Base-by-base conservation (phyloP, 768 basidiomycete genomes). In the Daedaleopsis nitida region DNA sequence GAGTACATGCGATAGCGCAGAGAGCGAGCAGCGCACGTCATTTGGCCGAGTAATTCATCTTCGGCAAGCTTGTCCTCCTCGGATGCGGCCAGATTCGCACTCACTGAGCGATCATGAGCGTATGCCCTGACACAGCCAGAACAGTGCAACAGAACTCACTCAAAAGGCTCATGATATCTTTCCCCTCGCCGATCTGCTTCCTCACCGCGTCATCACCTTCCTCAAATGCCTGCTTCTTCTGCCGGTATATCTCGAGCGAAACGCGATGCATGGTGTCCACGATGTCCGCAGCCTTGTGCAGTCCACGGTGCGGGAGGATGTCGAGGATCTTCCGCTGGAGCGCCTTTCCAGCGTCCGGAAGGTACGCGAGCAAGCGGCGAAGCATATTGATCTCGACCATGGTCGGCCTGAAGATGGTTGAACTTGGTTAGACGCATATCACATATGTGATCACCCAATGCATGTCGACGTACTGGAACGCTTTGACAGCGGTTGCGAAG, bases 1-100 rank as follows among this genome's bases (percentile, higher is more conserved):
- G 17, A 12, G 39, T 42, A 3, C 11, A 10, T 5, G 17, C 39
- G n/a, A 39, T 14, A 35, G 35, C 19, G 35, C 10, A 5, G 39
- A 27, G 43, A 24, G 54, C 45, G 16, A n/a, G 17, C 21, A 24
- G 34, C 55, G 17, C 52, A 57, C 71, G 66, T 66, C 53, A 69
- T 69, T 32, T 79, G 78, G 0, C 68, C 76, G 5, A 75, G 55
- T 0, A 81, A 44, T 59, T 78, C 78, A 19, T 72, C 68, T 9
- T 58, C 50, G n/a, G 57, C 8, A 14, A 58, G 57, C 17, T 49
- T 19, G 27, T 56, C 52, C n/a, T 11, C 21, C 5, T n/a, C 34
- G 14, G 35, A 8, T 3, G 52, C 52, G 7, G 78, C 74, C 14
- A 71, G 66, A 58, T 78, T 49, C 21, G 47, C 47, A n/a, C 47